Evolutionary conservation across 2,329 filamentous ascomycete genomes (phyloP), one percentile per base, ranked within the genome.

Genomic region (Tolypocladium amazonense): DNA sequence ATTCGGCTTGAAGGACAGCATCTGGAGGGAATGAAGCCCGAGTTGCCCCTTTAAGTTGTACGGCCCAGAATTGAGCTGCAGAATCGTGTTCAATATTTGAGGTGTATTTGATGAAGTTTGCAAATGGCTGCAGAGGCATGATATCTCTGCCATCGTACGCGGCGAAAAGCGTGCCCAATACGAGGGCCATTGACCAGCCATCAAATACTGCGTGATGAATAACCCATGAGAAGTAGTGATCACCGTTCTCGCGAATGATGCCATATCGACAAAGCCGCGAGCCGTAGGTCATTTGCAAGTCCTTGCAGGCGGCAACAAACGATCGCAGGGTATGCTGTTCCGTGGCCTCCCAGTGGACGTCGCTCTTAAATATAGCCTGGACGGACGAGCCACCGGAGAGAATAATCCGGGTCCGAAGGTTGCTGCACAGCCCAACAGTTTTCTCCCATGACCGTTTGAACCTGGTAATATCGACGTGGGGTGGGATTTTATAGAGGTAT

Each of bases 181-280:
- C 43, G n/a, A 45, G 9, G 1, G 7, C 4, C n/a, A 45, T 45
- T 2, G 20, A 12, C 60, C 62, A 65, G 25, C 64, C 66, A 55
- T 68, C 66, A 37, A 65, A 66, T 4, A 65, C 18, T 20, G 62
- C 55, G 57, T 68, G 66, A 37, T 68, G 66, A 8, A 61, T 58
- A 5, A 62, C 63, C 52, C 62, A 65, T 2, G 63, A 57, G 14
- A 67, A 61, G 25, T 54, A 62, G 14, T 56, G 18, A 4, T 43
- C n/a, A 9, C 45, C 30, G 18, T 37, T 15, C 3, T 25, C 27
- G 20, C 20, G 41, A 43, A 43, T 11, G 20, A 43, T 20, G n/a
- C 18, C 41, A 43, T 43, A 43, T 6, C 41, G 41, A 23, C 41
- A 43, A 20, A 43, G 41, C 7, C 41, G 18, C 9, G 41, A 43